phyloP scores from a whole-genome alignment of 805 yeast species.

The Pichia nanzhaoensis region DNA sequence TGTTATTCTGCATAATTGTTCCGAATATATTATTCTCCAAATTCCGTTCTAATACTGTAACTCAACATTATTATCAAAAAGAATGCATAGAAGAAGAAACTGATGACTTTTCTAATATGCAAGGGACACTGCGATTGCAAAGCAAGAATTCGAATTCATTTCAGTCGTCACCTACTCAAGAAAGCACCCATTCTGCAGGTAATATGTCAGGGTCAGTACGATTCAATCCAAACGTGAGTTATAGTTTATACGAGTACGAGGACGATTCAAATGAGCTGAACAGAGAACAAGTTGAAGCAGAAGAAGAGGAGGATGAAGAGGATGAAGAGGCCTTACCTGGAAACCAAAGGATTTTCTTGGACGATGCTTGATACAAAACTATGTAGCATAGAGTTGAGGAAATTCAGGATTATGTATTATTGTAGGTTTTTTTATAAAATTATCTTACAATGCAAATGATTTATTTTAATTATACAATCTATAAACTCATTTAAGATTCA shows the following conservation, averaged over 20 bases:
- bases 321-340: conserved; percentile 2
- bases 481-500: background rate
- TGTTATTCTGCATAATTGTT: conserved; percentile 17
- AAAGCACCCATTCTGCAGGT: background rate
- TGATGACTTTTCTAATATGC: background rate
- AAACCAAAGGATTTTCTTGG: conserved; percentile 7
- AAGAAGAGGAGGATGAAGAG: conserved; percentile 4
- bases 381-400: background rate
- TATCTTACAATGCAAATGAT: no score
- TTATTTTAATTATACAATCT: background rate
- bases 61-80: conserved; percentile 21
- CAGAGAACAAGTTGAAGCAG: background rate
- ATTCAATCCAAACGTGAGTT: conserved; percentile 28
- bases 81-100: background rate
- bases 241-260: conserved; percentile 17
- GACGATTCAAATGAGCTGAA: background rate
- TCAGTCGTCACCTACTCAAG: background rate
- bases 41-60: conserved; percentile 22
- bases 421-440: background rate
- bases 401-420: no score
- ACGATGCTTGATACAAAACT: background rate
- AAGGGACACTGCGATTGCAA: background rate
- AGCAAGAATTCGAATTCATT: background rate
- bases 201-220: conserved; percentile 17
- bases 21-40: conserved; percentile 26